Base-by-base conservation (phyloP, 495 filamentous ascomycete species). In the Hypoxylon lienhwacheense region DNA sequence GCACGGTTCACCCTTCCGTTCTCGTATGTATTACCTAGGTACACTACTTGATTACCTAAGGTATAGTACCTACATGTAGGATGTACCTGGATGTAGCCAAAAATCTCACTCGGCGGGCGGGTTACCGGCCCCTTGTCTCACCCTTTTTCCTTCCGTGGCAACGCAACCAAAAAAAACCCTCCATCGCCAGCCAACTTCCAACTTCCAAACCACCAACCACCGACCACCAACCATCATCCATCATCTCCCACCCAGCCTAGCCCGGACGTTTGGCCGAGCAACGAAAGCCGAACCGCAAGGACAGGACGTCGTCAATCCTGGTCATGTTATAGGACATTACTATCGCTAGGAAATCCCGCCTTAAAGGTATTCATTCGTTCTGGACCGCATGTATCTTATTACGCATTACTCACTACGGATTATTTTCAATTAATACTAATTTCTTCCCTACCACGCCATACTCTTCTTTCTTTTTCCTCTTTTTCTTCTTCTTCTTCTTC, bases 361-460 rank as follows among this genome's bases (percentile, higher is more conserved):
- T 55, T 41, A 40, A 47, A n/a, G n/a, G n/a, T 40, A 59, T 49
- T 60, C 49, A 50, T 54, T 60, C 56, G 56, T 54, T 59, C 48
- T 24, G 47, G 17, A 39, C 19, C 17, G 11, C 12, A 39, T 49
- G 37, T 11, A 47, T 33, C 14, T 22, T 8, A 4, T 31, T 11
- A 36, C 25, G n/a, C n/a, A 22, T 41, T 44, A 46, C 29, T 33
- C 35, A 47, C 21, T 54, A 45, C 31, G 22, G 33, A 45, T 51
- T n/a, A n/a, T n/a, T n/a, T n/a, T n/a, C n/a, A n/a, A 60, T 41
- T 60, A 50, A 46, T 60, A 50, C 50, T 55, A 55, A 53, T 53
- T 31, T 16, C 16, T 39, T 15, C 8, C 15, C 17, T 39, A 36
- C 14, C 39, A 24, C 24, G 17, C 17, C 45, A 22, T 24, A 21